Base-by-base conservation (phyloP, 78 protist species). In the Dictyostelium citrinum region DNA sequence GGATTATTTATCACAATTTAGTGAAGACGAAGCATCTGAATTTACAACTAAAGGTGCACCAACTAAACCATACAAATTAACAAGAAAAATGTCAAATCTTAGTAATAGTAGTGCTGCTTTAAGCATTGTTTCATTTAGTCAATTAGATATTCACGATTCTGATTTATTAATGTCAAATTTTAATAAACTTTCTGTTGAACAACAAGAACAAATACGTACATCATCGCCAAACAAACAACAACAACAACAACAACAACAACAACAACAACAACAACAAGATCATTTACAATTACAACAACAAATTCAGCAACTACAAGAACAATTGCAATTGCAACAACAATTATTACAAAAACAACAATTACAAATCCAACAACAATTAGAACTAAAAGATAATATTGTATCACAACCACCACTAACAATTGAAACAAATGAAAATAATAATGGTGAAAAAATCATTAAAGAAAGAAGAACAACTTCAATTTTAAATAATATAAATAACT, bases 11-110 rank as follows among this genome's bases (percentile, higher is more conserved):
- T 35, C 61, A 43, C 61, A 75, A n/a, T 41, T n/a, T n/a, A 75
- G 81, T 75, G 81, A 75, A n/a, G 29, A 24, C 24, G 81, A 43
- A n/a, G 77, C 77, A 12, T 70, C 43, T 10, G 77, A 70, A 16
- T 27, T 70, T 31, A 33, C 39, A 14, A 70, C 20, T 3, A 70
- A 14, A 17, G 20, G 27, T 33, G 39, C 41, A 68, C 64, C 64
- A 55, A 16, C 20, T 20, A 70, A 17, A 33, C 39, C 39, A 33
- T 64, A 16, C 7, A 70, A 31, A 33, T 10, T 70, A 70, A 27
- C 35, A 14, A 70, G 77, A 33, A 70, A 29, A 70, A 70, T 70
- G 77, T 70, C 77, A 33, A 70, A 27, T 70, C 39, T 70, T 70
- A 70, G 77, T 70, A 33, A 35, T 14, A 39, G 49, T 16, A 72